phyloP scores from a whole-genome alignment of 2,329 filamentous ascomycete species.

The Apiospora koreana region DNA sequence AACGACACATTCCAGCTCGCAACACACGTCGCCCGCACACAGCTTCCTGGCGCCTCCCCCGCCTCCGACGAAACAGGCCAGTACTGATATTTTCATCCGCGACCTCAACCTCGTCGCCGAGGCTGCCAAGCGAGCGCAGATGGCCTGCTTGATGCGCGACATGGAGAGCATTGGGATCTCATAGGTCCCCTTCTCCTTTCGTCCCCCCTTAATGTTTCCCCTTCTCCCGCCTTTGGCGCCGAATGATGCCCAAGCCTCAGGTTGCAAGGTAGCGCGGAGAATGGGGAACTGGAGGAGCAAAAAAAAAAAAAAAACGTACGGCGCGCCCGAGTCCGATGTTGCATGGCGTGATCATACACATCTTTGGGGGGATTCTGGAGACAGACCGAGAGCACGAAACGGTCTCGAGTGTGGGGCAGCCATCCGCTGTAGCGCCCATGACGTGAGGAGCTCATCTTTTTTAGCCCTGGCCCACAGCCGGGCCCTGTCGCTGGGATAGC shows the following conservation, averaged over 20 bases:
- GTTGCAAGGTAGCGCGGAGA: not conserved
- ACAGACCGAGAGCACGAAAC: not conserved
- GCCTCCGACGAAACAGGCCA: constrained; percentile 28
- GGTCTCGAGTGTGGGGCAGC: constrained; percentile 2
- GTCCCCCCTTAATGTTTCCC: not conserved
- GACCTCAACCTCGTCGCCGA: constrained; percentile 88
- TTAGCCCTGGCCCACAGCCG: not conserved
- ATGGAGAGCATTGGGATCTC: constrained; percentile 71
- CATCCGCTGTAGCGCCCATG: not conserved
- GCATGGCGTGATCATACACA: not conserved
- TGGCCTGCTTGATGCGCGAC: constrained; percentile 85
- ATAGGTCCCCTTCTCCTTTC: constrained; percentile 19
- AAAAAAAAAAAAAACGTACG: not conserved
- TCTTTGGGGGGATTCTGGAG: not conserved
- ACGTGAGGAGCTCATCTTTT: constrained; percentile 7
- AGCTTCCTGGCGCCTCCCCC: constrained; percentile 24
- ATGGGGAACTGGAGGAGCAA: not conserved
- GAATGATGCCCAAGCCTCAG: not conserved
- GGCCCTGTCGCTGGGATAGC: not conserved
- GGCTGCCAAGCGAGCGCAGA: constrained; percentile 89
- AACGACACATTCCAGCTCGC: constrained; percentile 18
- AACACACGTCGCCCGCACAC: constrained; percentile 18
- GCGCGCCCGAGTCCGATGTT: not conserved
- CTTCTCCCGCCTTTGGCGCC: not conserved
- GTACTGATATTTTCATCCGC: constrained; percentile 64